phyloP scores from a whole-genome alignment of 106 monocot genomes.

The Amphibolis antarctica region DNA sequence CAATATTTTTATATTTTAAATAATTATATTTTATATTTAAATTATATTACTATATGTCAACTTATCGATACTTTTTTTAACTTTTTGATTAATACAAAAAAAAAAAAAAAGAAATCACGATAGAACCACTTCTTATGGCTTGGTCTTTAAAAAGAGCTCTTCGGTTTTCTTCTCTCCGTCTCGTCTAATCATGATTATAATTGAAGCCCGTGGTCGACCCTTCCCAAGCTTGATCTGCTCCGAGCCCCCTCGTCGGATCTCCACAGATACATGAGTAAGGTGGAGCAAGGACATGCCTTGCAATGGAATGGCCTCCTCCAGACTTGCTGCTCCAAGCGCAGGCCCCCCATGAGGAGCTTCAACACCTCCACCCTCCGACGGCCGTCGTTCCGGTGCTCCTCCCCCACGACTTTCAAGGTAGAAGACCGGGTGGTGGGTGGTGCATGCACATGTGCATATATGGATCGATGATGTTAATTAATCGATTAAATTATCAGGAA shows the following conservation, averaged over 20 bases:
- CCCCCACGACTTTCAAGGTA: slow-evolving; percentile 45
- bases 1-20: too few relatives aligned
- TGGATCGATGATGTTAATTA: neutral
- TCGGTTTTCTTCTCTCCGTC: neutral
- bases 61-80: too few relatives aligned
- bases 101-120: too few relatives aligned
- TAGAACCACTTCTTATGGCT: too few relatives aligned
- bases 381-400: slow-evolving; percentile 23
- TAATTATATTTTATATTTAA: too few relatives aligned
- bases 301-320: slow-evolving; percentile 47
- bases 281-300: slow-evolving; percentile 30
- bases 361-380: slow-evolving; percentile 16
- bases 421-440: neutral
- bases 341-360: slow-evolving; percentile 25
- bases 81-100: too few relatives aligned
- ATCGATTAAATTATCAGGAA: neutral
- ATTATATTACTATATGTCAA: too few relatives aligned
- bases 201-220: neutral
- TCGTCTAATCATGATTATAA: too few relatives aligned
- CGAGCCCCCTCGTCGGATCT: neutral
- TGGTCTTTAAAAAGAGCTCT: too few relatives aligned
- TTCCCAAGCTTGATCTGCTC: neutral
- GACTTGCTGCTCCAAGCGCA: slow-evolving; percentile 65
- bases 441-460: too few relatives aligned
- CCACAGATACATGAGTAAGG: slow-evolving; percentile 8